These are phyloP conservation scores for Diaporthe sp. DNA, from an alignment of 2,329 filamentous ascomycete species.

Conservation along the genomic window DNA sequence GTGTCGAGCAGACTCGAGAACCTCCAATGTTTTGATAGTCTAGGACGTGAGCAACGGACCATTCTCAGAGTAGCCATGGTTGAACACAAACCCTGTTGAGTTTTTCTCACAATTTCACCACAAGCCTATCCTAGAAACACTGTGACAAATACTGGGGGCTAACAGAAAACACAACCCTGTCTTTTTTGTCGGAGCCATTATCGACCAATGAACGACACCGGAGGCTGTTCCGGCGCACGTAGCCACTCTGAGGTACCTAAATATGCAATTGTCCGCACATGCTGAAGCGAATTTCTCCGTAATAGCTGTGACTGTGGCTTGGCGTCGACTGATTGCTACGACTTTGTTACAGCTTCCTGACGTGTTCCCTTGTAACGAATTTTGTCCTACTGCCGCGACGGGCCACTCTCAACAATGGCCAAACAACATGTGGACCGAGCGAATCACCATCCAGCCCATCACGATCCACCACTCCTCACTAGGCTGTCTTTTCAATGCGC, in stretches of 20 bases:
- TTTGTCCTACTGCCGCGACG: not conserved
- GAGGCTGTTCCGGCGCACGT: not conserved
- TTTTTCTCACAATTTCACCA: not conserved
- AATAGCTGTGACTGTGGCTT: not conserved
- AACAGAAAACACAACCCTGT: not conserved
- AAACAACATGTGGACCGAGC: not conserved
- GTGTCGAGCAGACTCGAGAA: too few relatives aligned
- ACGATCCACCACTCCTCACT: not conserved
- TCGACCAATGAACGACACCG: conserved; percentile 2
- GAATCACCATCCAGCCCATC: not conserved
- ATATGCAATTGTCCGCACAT: too few relatives aligned
- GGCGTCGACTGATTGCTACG: not conserved
- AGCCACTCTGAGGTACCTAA: not conserved
- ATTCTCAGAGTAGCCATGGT: too few relatives aligned
- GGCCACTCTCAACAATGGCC: too few relatives aligned
- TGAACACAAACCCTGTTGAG: not conserved
- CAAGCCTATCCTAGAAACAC: not conserved
- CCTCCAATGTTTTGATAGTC: too few relatives aligned
- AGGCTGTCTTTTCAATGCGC: not conserved
- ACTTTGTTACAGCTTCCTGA: not conserved
- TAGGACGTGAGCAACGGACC: too few relatives aligned
- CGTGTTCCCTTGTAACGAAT: not conserved
- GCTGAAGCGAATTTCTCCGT: not conserved
- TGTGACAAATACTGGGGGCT: not conserved
- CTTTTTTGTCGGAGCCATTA: too few relatives aligned